phyloP scores from a whole-genome alignment of 2,329 filamentous ascomycete species.

The Tothia fuscella region DNA sequence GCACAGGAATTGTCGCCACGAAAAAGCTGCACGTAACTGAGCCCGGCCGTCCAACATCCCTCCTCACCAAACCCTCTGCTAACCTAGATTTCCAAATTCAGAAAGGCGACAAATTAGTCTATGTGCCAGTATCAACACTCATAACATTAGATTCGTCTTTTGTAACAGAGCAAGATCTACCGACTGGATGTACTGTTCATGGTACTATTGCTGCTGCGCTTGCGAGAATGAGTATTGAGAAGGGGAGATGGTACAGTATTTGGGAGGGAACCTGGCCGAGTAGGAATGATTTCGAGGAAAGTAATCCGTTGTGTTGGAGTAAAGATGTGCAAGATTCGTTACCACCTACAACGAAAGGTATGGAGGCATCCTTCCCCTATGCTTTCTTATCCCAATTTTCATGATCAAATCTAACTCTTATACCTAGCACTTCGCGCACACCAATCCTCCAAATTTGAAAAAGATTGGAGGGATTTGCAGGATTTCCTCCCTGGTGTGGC shows the following conservation, averaged over 20 bases:
- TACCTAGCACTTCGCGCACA: slow-evolving; percentile 33
- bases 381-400: too few species aligned
- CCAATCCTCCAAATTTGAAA: slow-evolving; percentile 42
- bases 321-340: slow-evolving; percentile 27
- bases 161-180: slow-evolving; percentile 39
- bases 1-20: slow-evolving; percentile 66
- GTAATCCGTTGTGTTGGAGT: slow-evolving; percentile 46
- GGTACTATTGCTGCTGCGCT: slow-evolving; percentile 61
- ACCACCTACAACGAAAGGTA: slow-evolving; percentile 19
- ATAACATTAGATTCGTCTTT: slow-evolving; percentile 47
- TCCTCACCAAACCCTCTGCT: slow-evolving; percentile 12
- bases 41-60: neutral
- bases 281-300: slow-evolving; percentile 43
- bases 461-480: slow-evolving; percentile 37
- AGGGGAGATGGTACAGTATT: slow-evolving; percentile 33
- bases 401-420: too few species aligned
- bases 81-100: slow-evolving; percentile 21
- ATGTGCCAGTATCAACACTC: slow-evolving; percentile 52
- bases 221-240: slow-evolving; percentile 31
- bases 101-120: slow-evolving; percentile 50
- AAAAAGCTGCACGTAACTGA: slow-evolving; percentile 52
- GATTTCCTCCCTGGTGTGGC: slow-evolving; percentile 29
- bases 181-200: slow-evolving; percentile 50
- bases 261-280: slow-evolving; percentile 62
- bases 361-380: too few species aligned